Evolutionary conservation across 148 eudicot species (phyloP), one percentile per base, ranked within the genome.

Genomic region (Drosera capensis): DNA sequence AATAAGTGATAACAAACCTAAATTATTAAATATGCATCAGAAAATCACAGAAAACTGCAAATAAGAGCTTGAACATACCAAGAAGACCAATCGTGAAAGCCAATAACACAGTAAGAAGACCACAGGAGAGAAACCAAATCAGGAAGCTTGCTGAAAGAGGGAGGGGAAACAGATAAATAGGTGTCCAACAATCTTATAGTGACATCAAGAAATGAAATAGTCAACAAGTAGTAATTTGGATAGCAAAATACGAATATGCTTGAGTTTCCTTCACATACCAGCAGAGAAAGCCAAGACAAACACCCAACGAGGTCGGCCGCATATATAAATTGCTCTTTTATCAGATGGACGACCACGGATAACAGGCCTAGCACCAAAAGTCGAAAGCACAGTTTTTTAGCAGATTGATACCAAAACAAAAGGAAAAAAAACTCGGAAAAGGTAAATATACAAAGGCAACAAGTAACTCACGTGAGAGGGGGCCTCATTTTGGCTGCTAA

Each of bases 401-500:
- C n/a, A 34, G n/a, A 34, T 34, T 2, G 38, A 9, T 34, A 4
- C 13, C 11, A 48, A 56, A 64, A 57, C 14, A 51, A 37, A 45
- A 54, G 1, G 19, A 54, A 26, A 12, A 44, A 53, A 42, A 20
- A 23, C 25, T 16, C 29, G 13, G 31, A 38, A 26, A 21, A 23
- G 29, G n/a, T 15, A 38, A 31, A 49, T 34, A 49, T 35, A 14
- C 15, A 54, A 41, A 40, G 22, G 7, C 28, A 47, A 48, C 38
- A 34, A 19, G n/a, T n/a, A n/a, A 62, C 97, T 72, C 62, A 90
- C 97, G 95, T 84, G 41, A 75, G 93, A 38, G 95, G 75, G 41
- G 97, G 97, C 68, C 97, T 84, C 97, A 90, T 90, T 62, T 90
- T 90, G 48, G 97, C 97, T 39, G 97, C 97, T 41, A 90, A 42